These are phyloP conservation scores for Lagenaria siceraria DNA, from an alignment of 306 rosid genomes.

Conservation along the genomic window DNA sequence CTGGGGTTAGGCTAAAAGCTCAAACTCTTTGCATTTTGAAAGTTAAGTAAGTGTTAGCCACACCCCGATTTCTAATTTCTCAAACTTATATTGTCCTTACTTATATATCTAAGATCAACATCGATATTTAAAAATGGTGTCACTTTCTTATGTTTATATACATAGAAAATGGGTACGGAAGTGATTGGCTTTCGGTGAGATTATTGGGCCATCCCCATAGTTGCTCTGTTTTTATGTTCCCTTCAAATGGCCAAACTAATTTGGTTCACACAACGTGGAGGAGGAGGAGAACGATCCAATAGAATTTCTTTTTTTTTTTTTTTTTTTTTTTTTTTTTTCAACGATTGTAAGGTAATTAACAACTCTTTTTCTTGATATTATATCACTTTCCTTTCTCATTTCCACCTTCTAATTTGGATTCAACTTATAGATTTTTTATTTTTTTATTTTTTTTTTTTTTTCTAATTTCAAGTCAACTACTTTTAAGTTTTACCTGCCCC, in stretches of 20 bases:
- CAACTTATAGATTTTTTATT: neutral
- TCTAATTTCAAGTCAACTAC: neutral
- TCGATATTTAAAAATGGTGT: neutral
- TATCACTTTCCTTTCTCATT: neutral
- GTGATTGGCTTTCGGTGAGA: neutral
- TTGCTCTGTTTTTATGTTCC: constrained; percentile 6
- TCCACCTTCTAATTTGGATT: neutral
- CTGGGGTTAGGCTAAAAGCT: neutral
- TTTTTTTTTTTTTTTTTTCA: neutral
- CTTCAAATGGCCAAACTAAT: neutral
- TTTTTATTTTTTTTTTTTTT: too few species aligned
- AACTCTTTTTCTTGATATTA: neutral
- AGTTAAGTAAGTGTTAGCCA: neutral
- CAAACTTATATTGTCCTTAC: too few species aligned
- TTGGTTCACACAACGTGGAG: constrained; percentile 2
- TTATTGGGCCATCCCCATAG: neutral
- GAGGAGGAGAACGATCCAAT: too few species aligned
- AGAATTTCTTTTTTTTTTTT: too few species aligned
- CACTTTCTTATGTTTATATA: neutral
- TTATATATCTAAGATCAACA: too few species aligned
- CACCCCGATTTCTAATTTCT: too few species aligned
- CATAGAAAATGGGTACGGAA: neutral
- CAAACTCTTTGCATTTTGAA: neutral
- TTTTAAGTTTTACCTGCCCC: neutral
- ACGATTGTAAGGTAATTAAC: neutral